A percentile compares a stretch with the other conserved stretches of the same genome.
Conservation (phyloP, 371 early-diverging fungal species). For the Amoeboaphelidium protococcarum region DNA sequence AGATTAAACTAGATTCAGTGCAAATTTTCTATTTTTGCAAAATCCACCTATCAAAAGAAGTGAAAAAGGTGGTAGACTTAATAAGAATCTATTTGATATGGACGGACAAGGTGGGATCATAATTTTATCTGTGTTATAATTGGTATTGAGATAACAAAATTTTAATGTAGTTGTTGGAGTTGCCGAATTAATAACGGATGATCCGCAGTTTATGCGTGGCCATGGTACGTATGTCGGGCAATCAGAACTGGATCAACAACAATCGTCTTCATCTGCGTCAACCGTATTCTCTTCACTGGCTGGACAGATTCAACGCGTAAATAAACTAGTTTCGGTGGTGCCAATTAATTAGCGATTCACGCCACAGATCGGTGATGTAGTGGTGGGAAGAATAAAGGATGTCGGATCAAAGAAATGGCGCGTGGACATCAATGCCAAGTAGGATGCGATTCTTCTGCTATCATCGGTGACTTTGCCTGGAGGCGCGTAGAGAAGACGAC, state of each 20-base stretch:
- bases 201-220: constrained; percentile 67
- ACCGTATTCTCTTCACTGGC: constrained; percentile 55
- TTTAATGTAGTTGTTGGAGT: constrained; percentile 42
- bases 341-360: constrained; percentile 55
- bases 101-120: too few species aligned
- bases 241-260: too few species aligned
- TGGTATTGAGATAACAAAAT: too few species aligned
- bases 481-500: constrained; percentile 86
- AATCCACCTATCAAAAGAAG: too few species aligned
- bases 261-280: constrained; percentile 14
- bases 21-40: too few species aligned
- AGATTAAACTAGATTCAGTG: too few species aligned
- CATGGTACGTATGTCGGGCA: constrained; percentile 96
- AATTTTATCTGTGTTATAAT: too few species aligned
- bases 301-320: constrained; percentile 78
- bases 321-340: constrained; percentile 77
- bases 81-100: too few species aligned
- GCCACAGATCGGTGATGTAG: constrained; percentile 94
- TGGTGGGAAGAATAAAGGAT: constrained; percentile 86
- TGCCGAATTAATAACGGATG: constrained; percentile 55
- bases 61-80: too few species aligned
- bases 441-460: constrained; percentile 65
- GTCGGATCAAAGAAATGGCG: constrained; percentile 86
- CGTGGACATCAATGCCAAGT: constrained; percentile 70
- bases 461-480: constrained; percentile 92